Evolutionary conservation across 257 asterid species (phyloP), one percentile per base, ranked within the genome.

Genomic region (Petrea volubilis): DNA sequence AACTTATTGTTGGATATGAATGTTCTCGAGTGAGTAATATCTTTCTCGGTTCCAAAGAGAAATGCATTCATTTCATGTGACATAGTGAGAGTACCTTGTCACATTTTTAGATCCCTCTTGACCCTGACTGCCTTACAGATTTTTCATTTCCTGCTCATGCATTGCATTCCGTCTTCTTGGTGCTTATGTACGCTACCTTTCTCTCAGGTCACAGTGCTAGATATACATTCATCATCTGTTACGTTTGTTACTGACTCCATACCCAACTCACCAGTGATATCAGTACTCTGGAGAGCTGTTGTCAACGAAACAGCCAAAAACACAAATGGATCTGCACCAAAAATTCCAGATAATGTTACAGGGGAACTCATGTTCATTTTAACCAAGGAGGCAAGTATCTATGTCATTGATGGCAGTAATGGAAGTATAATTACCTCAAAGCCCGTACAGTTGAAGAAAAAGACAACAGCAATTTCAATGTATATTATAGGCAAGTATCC

Each of bases 171-270:
- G 29, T 34, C 38, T 68, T 27, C 24, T 65, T 64, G 10, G 40
- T 52, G 71, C 76, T 57, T 68, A 68, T 67, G 71, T 40, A 36
- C 66, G 49, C 33, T 52, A 74, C 33, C 73, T 73, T 74, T 70
- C 29, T 85, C 85, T 81, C 96, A 93, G 97, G 80, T 93, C 72
- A 91, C 87, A 17, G 89, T 93, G 81, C 68, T 93, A 67, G 96
- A 93, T 80, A 79, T 86, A 77, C 84, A 74, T 79, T 79, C 93
- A 73, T 80, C 84, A 52, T 85, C 96, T 40, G 82, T 81, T 53
- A 60, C 81, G 46, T 88, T 88, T 78, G 77, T 88, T 56, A 81
- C 88, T 64, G 87, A 87, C 74, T 74, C 79, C 11, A 9, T 83
- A 52, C 50, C 90, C 72, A 71, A 60, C 70, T 78, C 87, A 63